Base-by-base conservation (phyloP, 352 stramenopile species). In the Globisporangium sylvaticum region DNA sequence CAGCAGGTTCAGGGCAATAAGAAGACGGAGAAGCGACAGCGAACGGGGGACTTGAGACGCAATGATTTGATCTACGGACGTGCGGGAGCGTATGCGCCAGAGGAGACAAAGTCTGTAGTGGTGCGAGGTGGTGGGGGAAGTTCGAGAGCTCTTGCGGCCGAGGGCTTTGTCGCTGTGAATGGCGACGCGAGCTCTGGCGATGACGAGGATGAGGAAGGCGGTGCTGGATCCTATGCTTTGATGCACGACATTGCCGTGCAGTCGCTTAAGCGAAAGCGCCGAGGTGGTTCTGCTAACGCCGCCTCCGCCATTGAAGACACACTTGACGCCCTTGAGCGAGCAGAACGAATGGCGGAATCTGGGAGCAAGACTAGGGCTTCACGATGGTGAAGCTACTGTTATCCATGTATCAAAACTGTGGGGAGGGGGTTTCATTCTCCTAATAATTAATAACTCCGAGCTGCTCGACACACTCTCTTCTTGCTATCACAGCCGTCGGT, bases 101-200 rank as follows among this genome's bases (percentile, higher is more conserved):
- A 81, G 54, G 54, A 86, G 67, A 88, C 78, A 2, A 84, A 73
- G 48, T 83, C 78, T 0, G 60, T 88, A 5, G 70, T 88, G 3
- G 76, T 90, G 58, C 70, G 69, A 68, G 62, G 24, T 7, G 15
- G 18, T 12, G 10, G 31, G 3, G 7, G 14, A 7, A 65, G 63
- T 29, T 27, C 66, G 22, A 67, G 70, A 3, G 44, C 68, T 27
- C 66, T 90, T 15, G 79, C 78, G 48, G 73, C 79, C 3, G 69
- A 76, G 6, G 79, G 81, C 0, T 90, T 90, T 62, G 73, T 88
- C 2, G 81, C 75, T 15, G 81, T 88, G 4, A 90, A 90, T 32
- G 81, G 76, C 22, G 72, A 77, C 9, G 66, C 48, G 15, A 74
- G 74, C 31, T 83, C 75, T 58, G 73, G 73, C 2, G 55, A 62